These are phyloP conservation scores for Phytophthora chlamydospora DNA, from an alignment of 352 stramenopile genomes.

Conservation along the genomic window DNA sequence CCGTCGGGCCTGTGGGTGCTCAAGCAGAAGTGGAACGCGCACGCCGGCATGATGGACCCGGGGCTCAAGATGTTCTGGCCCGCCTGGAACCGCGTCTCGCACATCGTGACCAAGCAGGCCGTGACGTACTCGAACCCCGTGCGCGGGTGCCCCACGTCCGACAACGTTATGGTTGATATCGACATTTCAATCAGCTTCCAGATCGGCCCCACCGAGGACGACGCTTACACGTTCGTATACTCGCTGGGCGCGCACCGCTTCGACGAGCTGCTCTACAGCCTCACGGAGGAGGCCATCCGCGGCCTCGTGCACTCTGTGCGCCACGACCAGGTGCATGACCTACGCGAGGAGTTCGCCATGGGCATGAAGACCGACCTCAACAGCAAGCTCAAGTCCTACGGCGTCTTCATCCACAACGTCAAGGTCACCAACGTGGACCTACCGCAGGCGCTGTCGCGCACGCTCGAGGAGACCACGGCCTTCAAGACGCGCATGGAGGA, in stretches of 20 bases:
- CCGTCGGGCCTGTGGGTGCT: constrained; percentile 80
- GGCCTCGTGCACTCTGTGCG: constrained; percentile 82
- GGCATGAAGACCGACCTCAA: constrained; percentile 89
- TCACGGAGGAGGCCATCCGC: constrained; percentile 81
- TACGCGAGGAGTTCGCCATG: constrained; percentile 81
- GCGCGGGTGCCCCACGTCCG: constrained; percentile 72
- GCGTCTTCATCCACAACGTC: constrained; percentile 89
- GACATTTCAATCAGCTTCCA: constrained; percentile 90
- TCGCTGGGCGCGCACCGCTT: constrained; percentile 82
- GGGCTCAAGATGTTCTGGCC: constrained; percentile 82
- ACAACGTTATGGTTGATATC: constrained; percentile 92
- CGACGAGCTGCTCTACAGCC: constrained; percentile 82
- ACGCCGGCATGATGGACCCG: constrained; percentile 79
- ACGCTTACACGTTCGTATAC: constrained; percentile 88
- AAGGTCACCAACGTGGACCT: constrained; percentile 89
- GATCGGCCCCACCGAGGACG: constrained; percentile 78
- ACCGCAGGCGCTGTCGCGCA: constrained; percentile 60
- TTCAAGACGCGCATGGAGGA: constrained; percentile 91
- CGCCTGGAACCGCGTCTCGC: constrained; percentile 80
- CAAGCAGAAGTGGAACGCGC: constrained; percentile 87
- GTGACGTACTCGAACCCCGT: constrained; percentile 84
- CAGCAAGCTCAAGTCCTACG: constrained; percentile 66
- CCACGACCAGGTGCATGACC: constrained; percentile 84
- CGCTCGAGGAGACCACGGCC: constrained; percentile 79
- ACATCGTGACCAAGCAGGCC: constrained; percentile 88